phyloP scores from a whole-genome alignment of 2,329 filamentous ascomycete species.

The Thermoascus crustaceus region DNA sequence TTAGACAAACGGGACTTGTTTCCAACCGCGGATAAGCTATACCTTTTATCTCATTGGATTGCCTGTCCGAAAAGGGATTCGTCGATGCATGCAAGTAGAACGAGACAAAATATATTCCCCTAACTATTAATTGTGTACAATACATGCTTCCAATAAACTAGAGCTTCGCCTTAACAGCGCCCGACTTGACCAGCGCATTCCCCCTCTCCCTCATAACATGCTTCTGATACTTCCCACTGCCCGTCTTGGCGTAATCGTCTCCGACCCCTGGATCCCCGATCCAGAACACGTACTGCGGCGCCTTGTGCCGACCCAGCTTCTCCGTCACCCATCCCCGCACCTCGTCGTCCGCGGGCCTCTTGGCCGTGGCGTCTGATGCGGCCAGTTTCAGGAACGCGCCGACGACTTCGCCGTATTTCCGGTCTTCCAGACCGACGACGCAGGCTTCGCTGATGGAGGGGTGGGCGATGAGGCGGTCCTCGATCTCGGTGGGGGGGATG shows the following conservation, averaged over 20 bases:
- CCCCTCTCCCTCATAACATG: slow-evolving; percentile 42
- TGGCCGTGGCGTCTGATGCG: slow-evolving; percentile 20
- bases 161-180: slow-evolving; percentile 40
- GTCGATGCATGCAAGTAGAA: background rate
- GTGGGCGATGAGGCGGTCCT: slow-evolving; percentile 62
- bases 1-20: too few species aligned
- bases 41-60: too few species aligned
- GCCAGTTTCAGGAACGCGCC: slow-evolving; percentile 48
- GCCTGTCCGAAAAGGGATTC: too few species aligned
- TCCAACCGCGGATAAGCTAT: too few species aligned
- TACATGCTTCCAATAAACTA: background rate
- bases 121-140: too few species aligned
- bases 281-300: slow-evolving; percentile 64
- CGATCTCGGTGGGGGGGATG: slow-evolving; percentile 65
- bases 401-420: slow-evolving; percentile 67
- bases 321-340: slow-evolving; percentile 51
- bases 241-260: slow-evolving; percentile 52
- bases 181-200: slow-evolving; percentile 25
- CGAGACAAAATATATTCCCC: background rate
- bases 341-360: slow-evolving; percentile 43
- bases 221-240: slow-evolving; percentile 61
- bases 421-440: slow-evolving; percentile 61
- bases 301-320: slow-evolving; percentile 54
- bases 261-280: slow-evolving; percentile 50
- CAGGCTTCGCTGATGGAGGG: slow-evolving; percentile 55